Evolutionary conservation across 176 grass and related monocot genomes (phyloP).

Genomic region (Triticum monococcum): DNA sequence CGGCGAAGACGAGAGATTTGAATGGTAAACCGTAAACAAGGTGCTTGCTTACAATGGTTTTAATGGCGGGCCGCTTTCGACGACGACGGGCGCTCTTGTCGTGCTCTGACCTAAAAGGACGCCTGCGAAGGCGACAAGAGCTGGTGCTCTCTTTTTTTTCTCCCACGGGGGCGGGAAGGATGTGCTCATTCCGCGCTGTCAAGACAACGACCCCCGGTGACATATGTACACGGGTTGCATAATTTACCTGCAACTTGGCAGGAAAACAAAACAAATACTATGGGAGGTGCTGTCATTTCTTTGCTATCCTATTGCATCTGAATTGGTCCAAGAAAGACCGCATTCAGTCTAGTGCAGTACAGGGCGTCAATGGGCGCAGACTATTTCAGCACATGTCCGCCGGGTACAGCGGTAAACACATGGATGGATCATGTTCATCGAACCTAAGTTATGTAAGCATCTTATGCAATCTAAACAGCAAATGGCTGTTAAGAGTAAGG

Average conservation of each 20-base stretch:
- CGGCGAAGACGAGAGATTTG: background rate
- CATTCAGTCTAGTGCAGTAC: background rate
- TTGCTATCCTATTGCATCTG: background rate
- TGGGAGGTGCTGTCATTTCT: background rate
- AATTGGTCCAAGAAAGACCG: background rate
- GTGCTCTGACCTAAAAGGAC: background rate
- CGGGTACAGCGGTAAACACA: no score
- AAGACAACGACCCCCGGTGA: background rate
- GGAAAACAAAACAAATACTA: background rate
- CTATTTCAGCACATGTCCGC: background rate
- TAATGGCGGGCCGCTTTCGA: slow-evolving; percentile 8
- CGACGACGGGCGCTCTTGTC: background rate
- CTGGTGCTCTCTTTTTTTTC: background rate
- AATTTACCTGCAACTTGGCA: background rate
- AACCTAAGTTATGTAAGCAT: no score
- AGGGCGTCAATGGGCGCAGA: background rate
- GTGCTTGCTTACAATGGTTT: background rate
- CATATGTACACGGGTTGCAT: background rate
- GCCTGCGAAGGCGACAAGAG: background rate
- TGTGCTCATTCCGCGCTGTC: slow-evolving; percentile 11
- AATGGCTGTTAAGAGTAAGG: no score
- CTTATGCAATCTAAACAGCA: no score
- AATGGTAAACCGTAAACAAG: background rate
- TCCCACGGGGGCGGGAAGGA: background rate
- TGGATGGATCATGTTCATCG: no score